phyloP scores from a whole-genome alignment of 805 yeast species.

The Yarrowia sp. region DNA sequence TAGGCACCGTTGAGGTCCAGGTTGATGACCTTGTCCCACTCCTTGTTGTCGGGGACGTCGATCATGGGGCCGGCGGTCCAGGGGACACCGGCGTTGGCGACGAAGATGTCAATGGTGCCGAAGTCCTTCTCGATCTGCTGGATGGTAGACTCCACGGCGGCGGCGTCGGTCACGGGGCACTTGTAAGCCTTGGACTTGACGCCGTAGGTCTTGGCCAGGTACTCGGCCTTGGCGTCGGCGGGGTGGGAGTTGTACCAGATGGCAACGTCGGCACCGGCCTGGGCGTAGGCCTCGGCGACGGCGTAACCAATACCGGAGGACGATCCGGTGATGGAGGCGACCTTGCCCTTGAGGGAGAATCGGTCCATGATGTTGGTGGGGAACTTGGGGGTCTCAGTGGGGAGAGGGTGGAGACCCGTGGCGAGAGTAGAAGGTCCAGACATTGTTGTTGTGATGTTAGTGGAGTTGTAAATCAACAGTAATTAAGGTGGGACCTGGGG shows the following conservation, averaged over 20 bases:
- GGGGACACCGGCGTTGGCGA: constrained; percentile 89
- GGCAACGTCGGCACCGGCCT: constrained; percentile 86
- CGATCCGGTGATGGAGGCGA: constrained; percentile 85
- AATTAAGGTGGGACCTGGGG: background rate
- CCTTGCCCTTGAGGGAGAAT: constrained; percentile 81
- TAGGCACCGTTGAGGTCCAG: constrained; percentile 82
- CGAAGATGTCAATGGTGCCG: constrained; percentile 81
- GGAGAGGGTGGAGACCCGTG: constrained; percentile 55
- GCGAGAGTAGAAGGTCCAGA: constrained; percentile 45
- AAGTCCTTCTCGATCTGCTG: constrained; percentile 66
- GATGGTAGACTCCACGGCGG: constrained; percentile 59
- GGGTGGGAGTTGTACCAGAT: constrained; percentile 70
- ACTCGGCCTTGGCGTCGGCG: constrained; percentile 67
- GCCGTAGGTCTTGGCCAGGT: constrained; percentile 62
- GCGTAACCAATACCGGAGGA: constrained; percentile 84
- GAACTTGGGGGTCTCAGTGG: constrained; percentile 61
- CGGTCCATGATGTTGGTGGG: constrained; percentile 65
- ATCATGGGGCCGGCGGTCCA: constrained; percentile 73
- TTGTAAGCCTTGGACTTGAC: constrained; percentile 70
- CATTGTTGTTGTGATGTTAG: constrained; percentile 40
- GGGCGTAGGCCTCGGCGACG: constrained; percentile 82
- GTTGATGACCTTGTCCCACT: constrained; percentile 76
- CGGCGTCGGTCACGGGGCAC: constrained; percentile 61
- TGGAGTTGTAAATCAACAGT: background rate
- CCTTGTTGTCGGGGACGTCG: constrained; percentile 56